A percentile compares a stretch with the other conserved stretches of the same genome.
Conservation (phyloP, 257 asterid species). For the Paulownia fortunei region DNA sequence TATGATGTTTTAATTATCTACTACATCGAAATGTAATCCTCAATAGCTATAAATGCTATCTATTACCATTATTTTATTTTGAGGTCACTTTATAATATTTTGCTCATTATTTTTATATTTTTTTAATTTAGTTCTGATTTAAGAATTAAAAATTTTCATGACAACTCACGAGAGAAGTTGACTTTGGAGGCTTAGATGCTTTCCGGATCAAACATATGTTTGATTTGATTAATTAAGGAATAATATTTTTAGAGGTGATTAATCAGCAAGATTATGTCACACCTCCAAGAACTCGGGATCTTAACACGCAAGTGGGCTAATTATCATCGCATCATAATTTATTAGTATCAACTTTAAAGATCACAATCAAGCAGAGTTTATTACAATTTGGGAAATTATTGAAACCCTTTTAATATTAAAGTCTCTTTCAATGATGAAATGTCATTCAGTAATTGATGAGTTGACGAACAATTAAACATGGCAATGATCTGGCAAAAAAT, state of each 20-base stretch:
- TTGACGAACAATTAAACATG: background rate
- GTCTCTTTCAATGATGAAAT: background rate
- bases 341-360: slow-evolving; percentile 14
- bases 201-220: too few species aligned
- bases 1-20: too few species aligned
- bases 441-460: background rate
- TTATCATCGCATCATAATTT: background rate
- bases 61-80: too few species aligned
- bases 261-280: slow-evolving; percentile 14
- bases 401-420: background rate
- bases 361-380: slow-evolving; percentile 18
- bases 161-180: too few species aligned
- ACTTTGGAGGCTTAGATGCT: too few species aligned
- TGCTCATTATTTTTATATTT: too few species aligned
- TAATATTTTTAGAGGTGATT: background rate
- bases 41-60: too few species aligned
- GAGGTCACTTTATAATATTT: too few species aligned
- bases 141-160: too few species aligned
- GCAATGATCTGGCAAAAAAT: background rate
- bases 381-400: background rate
- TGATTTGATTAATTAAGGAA: too few species aligned
- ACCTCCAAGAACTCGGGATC: slow-evolving; percentile 29
- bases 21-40: too few species aligned
- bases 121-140: too few species aligned
- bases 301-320: slow-evolving; percentile 3